Evolutionary conservation across 1,139 yeast species (phyloP), one percentile per base, ranked within the genome.

Genomic region (Suhomyces taliae): DNA sequence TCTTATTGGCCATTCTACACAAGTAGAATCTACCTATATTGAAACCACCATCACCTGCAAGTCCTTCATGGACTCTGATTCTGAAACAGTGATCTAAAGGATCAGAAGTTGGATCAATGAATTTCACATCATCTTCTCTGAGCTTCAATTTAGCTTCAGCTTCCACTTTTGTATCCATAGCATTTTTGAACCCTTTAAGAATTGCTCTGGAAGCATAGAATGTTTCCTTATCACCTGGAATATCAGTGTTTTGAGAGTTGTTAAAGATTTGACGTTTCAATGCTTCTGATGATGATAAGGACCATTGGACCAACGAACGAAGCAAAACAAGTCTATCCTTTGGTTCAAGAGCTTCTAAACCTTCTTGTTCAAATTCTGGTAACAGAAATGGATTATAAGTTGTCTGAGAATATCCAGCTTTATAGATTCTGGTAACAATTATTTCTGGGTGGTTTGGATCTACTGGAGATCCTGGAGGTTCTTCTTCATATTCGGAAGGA

Each of bases 241-340:
- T 53, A 49, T 76, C 81, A 49, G 74, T 79, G 19, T 60, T 55
- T 39, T 65, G 70, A 4, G 70, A 45, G 29, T 57, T 59, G 10
- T 52, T 58, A 9, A 60, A 50, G n/a, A 81, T 65, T 38, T 65
- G 69, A 6, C 62, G 53, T 53, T 71, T 80, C 6, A 81, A 65
- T 4, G 60, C 57, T 15, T 75, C 77, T 0, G 83, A 79, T 9
- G 72, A 60, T 0, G 75, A 56, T 4, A 76, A 54, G 33, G 78
- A 65, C 86, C 86, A 82, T 48, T 75, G 77, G 1, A 70, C 67
- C 48, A 82, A 60, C 0, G 75, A 62, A 39, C 81, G 68, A 24
- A 82, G 51, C 53, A 81, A 54, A 8, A 79, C 64, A 19, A 81
- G 60, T 44, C 86, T 61, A 50, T 81, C 81, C 3, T 46, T 42